These are phyloP conservation scores for Pyrenula aspistea DNA, from an alignment of 495 filamentous ascomycete genomes.

Conservation along the genomic window DNA sequence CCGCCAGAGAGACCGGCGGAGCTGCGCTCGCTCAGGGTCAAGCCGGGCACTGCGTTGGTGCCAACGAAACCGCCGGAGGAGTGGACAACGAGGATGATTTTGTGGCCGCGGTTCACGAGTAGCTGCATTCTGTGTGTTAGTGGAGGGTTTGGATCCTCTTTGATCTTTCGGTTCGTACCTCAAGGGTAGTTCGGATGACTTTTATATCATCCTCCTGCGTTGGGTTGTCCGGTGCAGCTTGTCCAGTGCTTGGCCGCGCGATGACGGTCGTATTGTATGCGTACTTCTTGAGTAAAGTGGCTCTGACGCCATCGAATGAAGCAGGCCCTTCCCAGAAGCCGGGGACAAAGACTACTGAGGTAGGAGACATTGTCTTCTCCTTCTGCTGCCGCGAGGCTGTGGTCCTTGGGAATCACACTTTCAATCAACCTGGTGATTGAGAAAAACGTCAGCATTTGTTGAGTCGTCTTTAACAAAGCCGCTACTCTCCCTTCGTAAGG, in stretches of 20 bases:
- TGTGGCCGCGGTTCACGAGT: slow-evolving; percentile 9
- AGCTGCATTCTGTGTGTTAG: too few species aligned
- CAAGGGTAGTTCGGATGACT: slow-evolving; percentile 10
- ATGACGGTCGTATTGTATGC: slow-evolving; percentile 7
- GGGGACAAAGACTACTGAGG: slow-evolving; percentile 17
- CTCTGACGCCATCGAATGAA: slow-evolving; percentile 9
- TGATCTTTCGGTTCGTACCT: neutral
- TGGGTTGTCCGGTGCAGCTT: slow-evolving; percentile 9
- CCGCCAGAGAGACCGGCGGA: slow-evolving; percentile 4
- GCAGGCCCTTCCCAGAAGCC: slow-evolving; percentile 21
- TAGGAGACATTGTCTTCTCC: neutral
- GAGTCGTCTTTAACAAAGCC: too few species aligned
- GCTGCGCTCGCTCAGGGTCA: slow-evolving; percentile 4
- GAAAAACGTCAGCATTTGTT: too few species aligned
- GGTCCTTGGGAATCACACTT: too few species aligned
- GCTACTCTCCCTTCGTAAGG: too few species aligned
- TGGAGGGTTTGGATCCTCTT: too few species aligned
- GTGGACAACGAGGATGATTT: slow-evolving; percentile 24
- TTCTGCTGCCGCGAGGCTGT: too few species aligned
- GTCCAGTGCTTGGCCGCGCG: slow-evolving; percentile 13
- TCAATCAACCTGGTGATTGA: too few species aligned
- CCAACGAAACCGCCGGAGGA: slow-evolving; percentile 25
- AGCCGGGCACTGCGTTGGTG: slow-evolving; percentile 18
- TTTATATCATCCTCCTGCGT: slow-evolving; percentile 13
- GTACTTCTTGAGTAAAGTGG: slow-evolving; percentile 3